Base-by-base conservation (phyloP, 2,329 filamentous ascomycete species). In the Huntiella moniliformis region DNA sequence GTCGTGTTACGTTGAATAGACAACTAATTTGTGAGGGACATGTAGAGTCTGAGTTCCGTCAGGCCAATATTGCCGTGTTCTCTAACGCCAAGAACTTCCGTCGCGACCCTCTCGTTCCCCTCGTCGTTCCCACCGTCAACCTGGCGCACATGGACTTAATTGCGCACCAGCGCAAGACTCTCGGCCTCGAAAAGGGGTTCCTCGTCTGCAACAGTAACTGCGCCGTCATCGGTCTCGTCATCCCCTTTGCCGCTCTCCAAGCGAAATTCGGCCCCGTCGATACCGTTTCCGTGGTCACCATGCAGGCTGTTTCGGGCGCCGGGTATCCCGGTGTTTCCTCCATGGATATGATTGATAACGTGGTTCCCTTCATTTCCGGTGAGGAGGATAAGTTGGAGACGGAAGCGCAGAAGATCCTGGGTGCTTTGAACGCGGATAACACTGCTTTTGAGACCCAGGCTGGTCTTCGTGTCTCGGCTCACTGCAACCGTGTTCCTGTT, bases 61-160 rank as follows among this genome's bases (percentile, higher is more conserved):
- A 80, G 58, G 79, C 85, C 51, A 79, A 94, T 57, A 76, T 95
- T 44, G 77, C 84, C 56, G 82, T 95, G 60, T 96, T 98, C 68
- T 94, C 86, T 56, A 98, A 96, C 63, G 87, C 91, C 44, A 95
- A 95, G 65, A 96, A 95, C 73, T 85, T 94, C 71, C 82, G 91
- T 56, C 80, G 80, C 59, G 79, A 94, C 60, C 85, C 86, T 15
- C 69, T 88, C 42, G 86, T 95, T 2, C 91, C 91, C 8, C 77
- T 96, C 57, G 82, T 96, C 52, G 87, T 96, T 6, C 91, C 91
- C 1, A 94, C 86, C 15, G 87, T 96, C 61, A 96, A 96, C 67
- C 77, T 93, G 10, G 64, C 74, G 38, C 88, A 96, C 63, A 73
- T 95, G 56, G 74, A 81, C 57, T 71, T 95, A 51, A 88, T 96